These are phyloP conservation scores for Thelonectria olida DNA, from an alignment of 2,329 filamentous ascomycete species.

Conservation along the genomic window DNA sequence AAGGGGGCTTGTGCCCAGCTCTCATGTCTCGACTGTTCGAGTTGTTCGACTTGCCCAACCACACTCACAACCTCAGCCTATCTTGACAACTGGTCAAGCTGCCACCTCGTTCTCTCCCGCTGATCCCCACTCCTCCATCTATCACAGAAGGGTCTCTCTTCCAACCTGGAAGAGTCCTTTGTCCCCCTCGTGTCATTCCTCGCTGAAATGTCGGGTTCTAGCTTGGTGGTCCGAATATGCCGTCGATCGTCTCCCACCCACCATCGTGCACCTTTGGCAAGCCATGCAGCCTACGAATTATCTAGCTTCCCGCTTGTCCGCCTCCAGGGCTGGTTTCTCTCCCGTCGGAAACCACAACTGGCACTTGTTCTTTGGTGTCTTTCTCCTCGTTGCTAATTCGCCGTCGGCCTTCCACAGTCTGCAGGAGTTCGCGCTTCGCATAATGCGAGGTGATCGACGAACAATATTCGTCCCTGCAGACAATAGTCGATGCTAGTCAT, in stretches of 20 bases:
- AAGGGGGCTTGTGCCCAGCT: not conserved
- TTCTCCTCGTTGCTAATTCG: slow-evolving; percentile 10
- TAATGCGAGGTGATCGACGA: slow-evolving; percentile 11
- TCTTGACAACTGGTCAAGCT: slow-evolving; percentile 6
- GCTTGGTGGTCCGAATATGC: slow-evolving; percentile 8
- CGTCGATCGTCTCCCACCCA: slow-evolving; percentile 13
- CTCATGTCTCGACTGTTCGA: not conserved
- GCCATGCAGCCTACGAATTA: slow-evolving; percentile 10
- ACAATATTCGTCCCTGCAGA: slow-evolving; percentile 14
- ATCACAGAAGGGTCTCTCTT: too few relatives aligned
- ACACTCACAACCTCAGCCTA: slow-evolving; percentile 16
- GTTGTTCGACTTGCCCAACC: slow-evolving; percentile 10
- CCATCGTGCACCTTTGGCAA: not conserved
- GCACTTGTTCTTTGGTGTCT: not conserved
- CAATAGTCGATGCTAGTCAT: slow-evolving; percentile 4
- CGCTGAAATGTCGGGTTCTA: not conserved
- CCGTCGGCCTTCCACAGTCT: not conserved
- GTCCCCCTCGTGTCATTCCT: slow-evolving; percentile 7
- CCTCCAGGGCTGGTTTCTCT: too few relatives aligned
- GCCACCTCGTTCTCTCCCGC: slow-evolving; percentile 31
- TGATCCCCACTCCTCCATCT: slow-evolving; percentile 22
- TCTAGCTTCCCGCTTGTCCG: slow-evolving; percentile 11
- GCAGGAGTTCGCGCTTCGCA: slow-evolving; percentile 21
- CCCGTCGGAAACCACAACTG: slow-evolving; percentile 12
- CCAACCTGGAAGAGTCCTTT: not conserved